Evolutionary conservation across 2,329 filamentous ascomycete species (phyloP), one percentile per base, ranked within the genome.

Genomic region (Claviceps citrina): DNA sequence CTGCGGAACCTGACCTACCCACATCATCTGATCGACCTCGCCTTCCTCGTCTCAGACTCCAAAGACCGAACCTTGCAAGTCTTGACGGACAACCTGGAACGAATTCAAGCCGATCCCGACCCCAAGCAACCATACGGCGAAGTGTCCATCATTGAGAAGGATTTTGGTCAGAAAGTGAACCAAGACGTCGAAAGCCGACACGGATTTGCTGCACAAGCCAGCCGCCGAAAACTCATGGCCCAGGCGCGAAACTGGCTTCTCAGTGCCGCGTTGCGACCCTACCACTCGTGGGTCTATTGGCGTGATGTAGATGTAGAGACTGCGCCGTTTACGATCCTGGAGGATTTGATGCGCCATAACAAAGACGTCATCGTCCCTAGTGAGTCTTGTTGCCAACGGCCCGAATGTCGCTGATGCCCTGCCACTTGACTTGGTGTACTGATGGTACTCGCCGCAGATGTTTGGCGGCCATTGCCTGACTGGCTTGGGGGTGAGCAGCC

Each of bases 211-310:
- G 91, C 91, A 1, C 91, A 98, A 62, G 91, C 91, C 19, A 83
- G 81, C 49, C 74, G 91, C 52, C 77, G 91, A 60, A 98, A 98
- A 66, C 71, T 93, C 54, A 98, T 98, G 91, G 91, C 91, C 1
- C 86, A 95, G 63, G 91, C 91, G 38, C 76, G 91, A 46, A 98
- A 98, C 62, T 98, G 91, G 91, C 69, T 98, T 39, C 65, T 98
- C 42, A 95, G 86, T 53, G 89, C 91, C 31, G 89, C 91, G 18
- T 66, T 98, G 40, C 78, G 91, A 32, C 91, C 91, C 2, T 93
- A 91, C 39, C 91, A 98, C 58, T 95, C 87, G 47, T 98, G 91
- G 91, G 91, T 98, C 8, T 98, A 98, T 58, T 98, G 91, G 91
- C 78, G 91, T 61, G 91, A 98, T 64, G 91, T 94, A 19, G 91